A percentile compares a stretch with the other conserved stretches of the same genome.
phyloP scores from a whole-genome alignment of 23 red algal species.

The Gracilaria vermiculophylla region DNA sequence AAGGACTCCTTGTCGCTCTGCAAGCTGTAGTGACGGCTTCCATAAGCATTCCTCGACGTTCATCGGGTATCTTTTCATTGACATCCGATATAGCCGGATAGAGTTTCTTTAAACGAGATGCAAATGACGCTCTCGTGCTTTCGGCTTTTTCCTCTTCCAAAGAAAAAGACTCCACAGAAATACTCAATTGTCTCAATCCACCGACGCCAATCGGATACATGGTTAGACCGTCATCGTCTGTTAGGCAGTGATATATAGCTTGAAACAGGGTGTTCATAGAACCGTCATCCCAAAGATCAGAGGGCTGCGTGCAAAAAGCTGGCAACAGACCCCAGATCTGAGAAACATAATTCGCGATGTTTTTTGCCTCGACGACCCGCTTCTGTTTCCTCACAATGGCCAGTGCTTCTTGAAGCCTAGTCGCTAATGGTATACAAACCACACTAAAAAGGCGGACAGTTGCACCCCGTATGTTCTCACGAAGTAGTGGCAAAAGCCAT shows the following conservation, averaged over 20 bases:
- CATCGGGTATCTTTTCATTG: constrained; percentile 25
- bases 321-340: constrained; percentile 69
- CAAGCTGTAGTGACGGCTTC: constrained; percentile 55
- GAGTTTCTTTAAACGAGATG: constrained; percentile 59
- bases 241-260: constrained; percentile 39
- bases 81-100: constrained; percentile 31
- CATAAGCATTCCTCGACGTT: constrained; percentile 24
- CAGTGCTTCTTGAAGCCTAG: constrained; percentile 18
- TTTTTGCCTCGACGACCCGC: constrained; percentile 66
- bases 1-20: constrained; percentile 28
- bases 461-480: constrained; percentile 43
- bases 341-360: constrained; percentile 31
- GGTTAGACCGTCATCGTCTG: not conserved
- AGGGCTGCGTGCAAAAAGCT: constrained; percentile 35
- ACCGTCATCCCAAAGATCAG: constrained; percentile 44
- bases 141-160: constrained; percentile 8
- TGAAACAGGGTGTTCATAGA: constrained; percentile 37
- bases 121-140: constrained; percentile 1
- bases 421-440: constrained; percentile 32
- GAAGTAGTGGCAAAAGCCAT: constrained; percentile 63
- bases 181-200: constrained; percentile 42
- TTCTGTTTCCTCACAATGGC: constrained; percentile 1
- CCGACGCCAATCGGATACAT: constrained; percentile 34
- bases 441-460: constrained; percentile 22
- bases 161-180: constrained; percentile 16